phyloP scores from a whole-genome alignment of 768 basidiomycete genomes.

The Russula abietina region DNA sequence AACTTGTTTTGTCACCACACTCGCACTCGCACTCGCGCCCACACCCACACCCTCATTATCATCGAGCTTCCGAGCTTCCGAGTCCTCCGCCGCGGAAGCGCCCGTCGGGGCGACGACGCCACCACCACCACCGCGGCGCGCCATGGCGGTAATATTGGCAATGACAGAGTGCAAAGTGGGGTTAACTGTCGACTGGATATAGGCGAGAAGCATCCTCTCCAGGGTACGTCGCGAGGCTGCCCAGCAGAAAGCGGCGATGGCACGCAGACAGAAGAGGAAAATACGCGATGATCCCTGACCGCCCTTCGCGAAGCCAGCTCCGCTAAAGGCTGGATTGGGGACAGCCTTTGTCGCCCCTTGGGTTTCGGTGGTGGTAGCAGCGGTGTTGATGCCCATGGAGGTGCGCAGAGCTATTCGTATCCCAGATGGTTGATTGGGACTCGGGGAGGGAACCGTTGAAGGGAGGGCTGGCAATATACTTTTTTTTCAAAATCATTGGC shows the following conservation, averaged over 20 bases:
- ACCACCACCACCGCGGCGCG: neutral
- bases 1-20: neutral
- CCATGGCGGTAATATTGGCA: neutral
- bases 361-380: too few species aligned
- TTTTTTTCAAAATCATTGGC: too few species aligned
- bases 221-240: too few species aligned
- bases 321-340: neutral
- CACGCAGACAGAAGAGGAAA: neutral
- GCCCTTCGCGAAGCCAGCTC: neutral
- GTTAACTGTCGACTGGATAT: neutral
- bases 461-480: too few species aligned
- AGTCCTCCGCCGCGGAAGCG: neutral
- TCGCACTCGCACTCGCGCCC: too few species aligned
- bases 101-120: neutral
- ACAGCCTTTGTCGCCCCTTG: neutral
- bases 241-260: slow-evolving; percentile 6
- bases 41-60: neutral
- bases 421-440: too few species aligned
- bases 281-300: too few species aligned
- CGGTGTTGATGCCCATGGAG: too few species aligned
- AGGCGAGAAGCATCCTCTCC: neutral
- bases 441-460: too few species aligned
- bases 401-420: too few species aligned
- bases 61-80: neutral
- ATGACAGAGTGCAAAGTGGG: neutral